Percentiles rank a stretch among this genome's conserved stretches.
Evolutionary conservation across 2,329 filamentous ascomycete genomes (phyloP).

Genomic region (Zymoseptoria ardabiliae): DNA sequence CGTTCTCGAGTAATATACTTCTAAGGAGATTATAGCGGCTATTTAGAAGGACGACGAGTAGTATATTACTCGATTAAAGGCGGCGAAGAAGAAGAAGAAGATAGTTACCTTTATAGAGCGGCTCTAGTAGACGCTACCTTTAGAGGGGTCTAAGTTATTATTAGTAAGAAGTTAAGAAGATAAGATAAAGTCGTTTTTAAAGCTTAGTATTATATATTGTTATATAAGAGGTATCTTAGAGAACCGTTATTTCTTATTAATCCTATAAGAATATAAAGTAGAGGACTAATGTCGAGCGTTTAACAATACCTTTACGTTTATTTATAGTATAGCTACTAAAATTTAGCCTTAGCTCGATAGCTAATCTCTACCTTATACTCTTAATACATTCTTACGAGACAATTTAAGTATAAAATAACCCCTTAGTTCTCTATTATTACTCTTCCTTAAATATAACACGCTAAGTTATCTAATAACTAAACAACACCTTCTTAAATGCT

Average conservation of each 20-base stretch:
- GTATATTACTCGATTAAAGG: background rate
- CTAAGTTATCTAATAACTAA: background rate
- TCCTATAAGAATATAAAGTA: no score
- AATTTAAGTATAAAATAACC: background rate
- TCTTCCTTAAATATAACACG: background rate
- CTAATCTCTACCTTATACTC: no score
- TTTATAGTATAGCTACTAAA: no score
- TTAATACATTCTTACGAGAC: no score
- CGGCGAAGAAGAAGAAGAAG: background rate
- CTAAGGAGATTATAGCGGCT: background rate
- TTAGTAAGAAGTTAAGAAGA: background rate
- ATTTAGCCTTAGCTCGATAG: no score
- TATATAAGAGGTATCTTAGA: no score
- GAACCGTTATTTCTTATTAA: no score
- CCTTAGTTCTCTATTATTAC: background rate
- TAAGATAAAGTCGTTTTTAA: background rate
- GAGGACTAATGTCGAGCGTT: no score
- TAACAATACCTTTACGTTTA: no score
- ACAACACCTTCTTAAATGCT: background rate
- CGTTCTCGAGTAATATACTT: background rate
- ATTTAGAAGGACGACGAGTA: background rate
- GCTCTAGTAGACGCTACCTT: background rate
- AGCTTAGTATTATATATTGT: no score
- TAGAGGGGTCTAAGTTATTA: background rate
- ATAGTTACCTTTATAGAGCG: background rate